These are phyloP conservation scores for Arthrocladium fulminans DNA, from an alignment of 2,329 filamentous ascomycete species.

Conservation along the genomic window DNA sequence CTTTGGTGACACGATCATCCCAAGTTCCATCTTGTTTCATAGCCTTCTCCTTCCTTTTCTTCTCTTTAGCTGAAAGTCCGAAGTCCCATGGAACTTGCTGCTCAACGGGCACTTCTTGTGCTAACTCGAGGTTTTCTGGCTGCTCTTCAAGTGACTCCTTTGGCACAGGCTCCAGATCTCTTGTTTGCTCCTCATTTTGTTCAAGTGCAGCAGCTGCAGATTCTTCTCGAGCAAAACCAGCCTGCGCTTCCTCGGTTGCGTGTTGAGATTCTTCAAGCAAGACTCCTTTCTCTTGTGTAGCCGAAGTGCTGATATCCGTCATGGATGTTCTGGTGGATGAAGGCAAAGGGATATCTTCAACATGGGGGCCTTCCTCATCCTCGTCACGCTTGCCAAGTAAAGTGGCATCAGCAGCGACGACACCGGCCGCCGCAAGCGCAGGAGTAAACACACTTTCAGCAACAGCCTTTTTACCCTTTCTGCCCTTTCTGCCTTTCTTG, in stretches of 20 bases:
- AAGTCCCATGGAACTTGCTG: slow-evolving; percentile 8
- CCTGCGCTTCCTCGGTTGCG: background rate
- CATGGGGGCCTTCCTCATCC: background rate
- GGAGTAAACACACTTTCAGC: slow-evolving; percentile 4
- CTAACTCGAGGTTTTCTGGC: too few species aligned
- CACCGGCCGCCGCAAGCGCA: slow-evolving; percentile 1
- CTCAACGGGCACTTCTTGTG: slow-evolving; percentile 4
- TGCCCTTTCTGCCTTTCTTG: slow-evolving; percentile 19
- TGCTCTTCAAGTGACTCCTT: background rate
- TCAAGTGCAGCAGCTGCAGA: background rate
- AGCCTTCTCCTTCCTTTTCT: slow-evolving; percentile 12
- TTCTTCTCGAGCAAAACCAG: background rate
- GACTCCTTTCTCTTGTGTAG: too few species aligned
- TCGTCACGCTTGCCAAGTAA: background rate
- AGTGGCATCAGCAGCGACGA: background rate
- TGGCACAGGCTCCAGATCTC: background rate
- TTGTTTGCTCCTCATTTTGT: background rate
- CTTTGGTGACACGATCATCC: slow-evolving; percentile 4
- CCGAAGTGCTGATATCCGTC: too few species aligned
- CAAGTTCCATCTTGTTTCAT: slow-evolving; percentile 11
- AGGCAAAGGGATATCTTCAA: too few species aligned
- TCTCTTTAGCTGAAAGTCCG: slow-evolving; percentile 7
- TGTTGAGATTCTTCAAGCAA: background rate
- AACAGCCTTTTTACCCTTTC: slow-evolving; percentile 9
- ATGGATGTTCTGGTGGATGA: too few species aligned